phyloP scores from a whole-genome alignment of 768 basidiomycete genomes.

The Sutorius australiensis region DNA sequence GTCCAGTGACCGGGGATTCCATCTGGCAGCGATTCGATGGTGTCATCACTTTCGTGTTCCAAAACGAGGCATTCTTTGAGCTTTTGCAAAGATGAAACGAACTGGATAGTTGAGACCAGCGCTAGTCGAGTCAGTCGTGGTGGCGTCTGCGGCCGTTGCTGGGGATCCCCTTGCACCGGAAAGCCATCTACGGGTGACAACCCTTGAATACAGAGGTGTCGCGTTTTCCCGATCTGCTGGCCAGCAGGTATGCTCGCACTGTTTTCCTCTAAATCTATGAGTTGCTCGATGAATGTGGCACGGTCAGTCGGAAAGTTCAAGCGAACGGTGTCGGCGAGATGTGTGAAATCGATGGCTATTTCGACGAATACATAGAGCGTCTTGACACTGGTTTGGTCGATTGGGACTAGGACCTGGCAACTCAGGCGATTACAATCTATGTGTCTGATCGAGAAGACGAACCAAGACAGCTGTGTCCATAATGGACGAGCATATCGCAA shows the following conservation, averaged over 20 bases:
- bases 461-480: conserved; percentile 98
- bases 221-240: conserved; percentile 34
- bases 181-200: conserved; percentile 6
- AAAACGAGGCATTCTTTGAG: conserved; percentile 73
- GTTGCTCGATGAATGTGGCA: conserved; percentile 54
- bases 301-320: conserved; percentile 85
- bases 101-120: conserved; percentile 96
- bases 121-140: conserved; percentile 64
- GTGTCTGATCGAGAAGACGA: conserved; percentile 20
- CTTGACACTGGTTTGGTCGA: conserved; percentile 89
- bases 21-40: background rate
- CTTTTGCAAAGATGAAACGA: conserved; percentile 86
- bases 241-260: conserved; percentile 49
- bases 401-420: conserved; percentile 62
- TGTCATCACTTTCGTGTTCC: conserved; percentile 29
- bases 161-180: conserved; percentile 5
- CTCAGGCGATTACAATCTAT: conserved; percentile 3
- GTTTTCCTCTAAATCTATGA: conserved; percentile 55
- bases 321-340: conserved; percentile 80
- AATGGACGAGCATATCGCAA: conserved; percentile 97
- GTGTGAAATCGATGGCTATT: conserved; percentile 84
- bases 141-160: conserved; percentile 15
- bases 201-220: conserved; percentile 62
- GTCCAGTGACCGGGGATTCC: conserved; percentile 37
- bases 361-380: conserved; percentile 98